A percentile compares a stretch with the other conserved stretches of the same genome.
Conservation (phyloP, 108 stramenopile genomes). For the Phaeodactylum tricornutum region DNA sequence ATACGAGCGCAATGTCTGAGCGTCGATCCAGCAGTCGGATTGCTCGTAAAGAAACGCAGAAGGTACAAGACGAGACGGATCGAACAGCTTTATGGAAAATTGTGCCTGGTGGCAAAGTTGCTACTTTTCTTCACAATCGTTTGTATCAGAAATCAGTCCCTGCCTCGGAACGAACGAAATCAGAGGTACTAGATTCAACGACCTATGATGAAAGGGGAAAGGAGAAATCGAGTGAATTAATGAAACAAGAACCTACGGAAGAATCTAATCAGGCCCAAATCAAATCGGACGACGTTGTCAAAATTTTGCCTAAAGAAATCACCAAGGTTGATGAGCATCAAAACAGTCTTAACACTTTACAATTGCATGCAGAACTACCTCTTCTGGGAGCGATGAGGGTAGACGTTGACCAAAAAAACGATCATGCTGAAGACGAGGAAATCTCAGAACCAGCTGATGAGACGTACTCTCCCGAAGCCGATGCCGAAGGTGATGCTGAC, state of each 20-base stretch:
- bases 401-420: neutral
- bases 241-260: no score
- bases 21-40: conserved; percentile 5
- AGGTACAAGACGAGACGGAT: neutral
- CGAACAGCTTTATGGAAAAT: conserved; percentile 5
- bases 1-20: neutral
- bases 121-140: neutral
- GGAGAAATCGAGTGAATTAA: no score
- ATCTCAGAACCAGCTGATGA: neutral
- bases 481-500: neutral
- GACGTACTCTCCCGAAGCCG: neutral
- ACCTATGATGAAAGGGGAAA: neutral
- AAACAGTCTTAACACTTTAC: no score
- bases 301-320: no score
- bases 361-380: no score
- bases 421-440: neutral
- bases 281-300: no score
- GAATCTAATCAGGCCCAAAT: no score
- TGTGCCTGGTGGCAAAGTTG: conserved; percentile 7
- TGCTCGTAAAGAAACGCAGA: conserved; percentile 1
- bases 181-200: neutral
- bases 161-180: neutral
- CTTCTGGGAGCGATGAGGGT: no score
- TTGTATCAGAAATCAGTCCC: neutral
- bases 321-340: no score